These are phyloP conservation scores for Kodamaea laetipori DNA, from an alignment of 805 yeast species.

Conservation along the genomic window DNA sequence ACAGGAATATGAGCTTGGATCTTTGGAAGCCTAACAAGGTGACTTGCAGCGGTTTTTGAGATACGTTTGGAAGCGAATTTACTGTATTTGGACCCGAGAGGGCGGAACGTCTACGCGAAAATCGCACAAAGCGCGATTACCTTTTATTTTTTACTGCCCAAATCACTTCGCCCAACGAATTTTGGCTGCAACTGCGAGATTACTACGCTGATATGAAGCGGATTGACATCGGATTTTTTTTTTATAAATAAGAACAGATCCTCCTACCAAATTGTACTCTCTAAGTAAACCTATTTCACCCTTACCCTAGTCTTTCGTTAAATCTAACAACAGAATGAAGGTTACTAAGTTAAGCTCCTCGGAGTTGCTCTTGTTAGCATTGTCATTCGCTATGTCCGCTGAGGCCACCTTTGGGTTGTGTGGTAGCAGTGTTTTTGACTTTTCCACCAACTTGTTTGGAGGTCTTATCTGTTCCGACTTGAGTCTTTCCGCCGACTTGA, in stretches of 20 bases:
- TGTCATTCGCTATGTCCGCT: constrained; percentile 10
- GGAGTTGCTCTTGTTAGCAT: constrained; percentile 11
- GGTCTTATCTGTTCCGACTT: constrained; percentile 11
- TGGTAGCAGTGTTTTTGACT: constrained; percentile 9
- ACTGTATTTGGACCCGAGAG: not conserved
- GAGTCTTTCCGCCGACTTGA: constrained; percentile 7
- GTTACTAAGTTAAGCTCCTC: constrained; percentile 9
- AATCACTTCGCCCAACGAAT: not conserved
- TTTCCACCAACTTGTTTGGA: constrained; percentile 5
- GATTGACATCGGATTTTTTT: not conserved
- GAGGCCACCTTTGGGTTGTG: constrained; percentile 13
- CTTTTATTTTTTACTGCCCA: not conserved
- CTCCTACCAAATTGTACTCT: not conserved
- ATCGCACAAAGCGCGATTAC: not conserved
- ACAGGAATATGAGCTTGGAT: no score
- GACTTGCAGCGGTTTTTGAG: no score
- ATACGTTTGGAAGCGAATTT: not conserved
- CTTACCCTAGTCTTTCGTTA: constrained; percentile 12
- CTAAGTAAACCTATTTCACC: not conserved
- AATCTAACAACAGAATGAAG: constrained; percentile 6
- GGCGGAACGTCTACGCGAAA: not conserved
- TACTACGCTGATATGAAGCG: not conserved
- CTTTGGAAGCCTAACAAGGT: no score
- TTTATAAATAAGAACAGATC: not conserved
- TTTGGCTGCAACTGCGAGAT: constrained; percentile 6